A percentile compares a stretch with the other conserved stretches of the same genome.
These are phyloP conservation scores for Lactarius hengduanensis DNA, from an alignment of 768 basidiomycete species.

Conservation along the genomic window DNA sequence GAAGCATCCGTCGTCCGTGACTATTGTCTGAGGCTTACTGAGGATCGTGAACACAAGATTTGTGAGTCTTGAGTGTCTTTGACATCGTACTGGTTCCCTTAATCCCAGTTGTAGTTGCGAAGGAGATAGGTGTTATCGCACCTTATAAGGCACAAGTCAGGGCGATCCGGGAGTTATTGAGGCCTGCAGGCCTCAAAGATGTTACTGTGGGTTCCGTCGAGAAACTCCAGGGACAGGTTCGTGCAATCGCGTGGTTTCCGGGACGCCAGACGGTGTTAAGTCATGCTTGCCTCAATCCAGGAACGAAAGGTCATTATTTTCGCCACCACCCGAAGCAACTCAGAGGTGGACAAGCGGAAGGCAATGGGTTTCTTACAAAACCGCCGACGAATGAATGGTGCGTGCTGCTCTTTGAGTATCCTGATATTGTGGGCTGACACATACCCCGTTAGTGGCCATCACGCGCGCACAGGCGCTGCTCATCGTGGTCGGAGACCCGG, in stretches of 20 bases:
- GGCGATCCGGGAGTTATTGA: constrained; percentile 36
- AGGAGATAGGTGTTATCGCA: constrained; percentile 41
- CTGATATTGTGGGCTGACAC: neutral
- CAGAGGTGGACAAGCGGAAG: constrained; percentile 30
- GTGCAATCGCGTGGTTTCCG: neutral
- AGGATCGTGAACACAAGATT: constrained; percentile 33
- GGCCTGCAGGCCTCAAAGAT: constrained; percentile 13
- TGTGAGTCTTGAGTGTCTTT: constrained; percentile 31
- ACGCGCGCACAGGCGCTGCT: constrained; percentile 65
- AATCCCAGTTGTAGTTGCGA: constrained; percentile 27
- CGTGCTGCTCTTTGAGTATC: constrained; percentile 3
- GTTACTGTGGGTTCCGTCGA: constrained; percentile 42
- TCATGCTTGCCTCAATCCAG: constrained; percentile 24
- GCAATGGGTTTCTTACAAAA: constrained; percentile 40
- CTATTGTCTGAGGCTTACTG: constrained; percentile 35
- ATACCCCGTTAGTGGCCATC: constrained; percentile 49
- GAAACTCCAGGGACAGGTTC: constrained; percentile 44
- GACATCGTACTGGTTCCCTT: neutral
- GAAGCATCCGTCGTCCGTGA: constrained; percentile 39
- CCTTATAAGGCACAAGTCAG: constrained; percentile 42
- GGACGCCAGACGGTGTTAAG: neutral
- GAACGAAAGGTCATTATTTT: constrained; percentile 41
- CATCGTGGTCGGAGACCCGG: constrained; percentile 60
- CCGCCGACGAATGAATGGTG: constrained; percentile 42
- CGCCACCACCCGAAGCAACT: constrained; percentile 40